Percentiles rank a stretch among this genome's conserved stretches.
These are phyloP conservation scores for Schoenoplectus tabernaemontani DNA, from an alignment of 202 grass and related monocot species.

Conservation along the genomic window DNA sequence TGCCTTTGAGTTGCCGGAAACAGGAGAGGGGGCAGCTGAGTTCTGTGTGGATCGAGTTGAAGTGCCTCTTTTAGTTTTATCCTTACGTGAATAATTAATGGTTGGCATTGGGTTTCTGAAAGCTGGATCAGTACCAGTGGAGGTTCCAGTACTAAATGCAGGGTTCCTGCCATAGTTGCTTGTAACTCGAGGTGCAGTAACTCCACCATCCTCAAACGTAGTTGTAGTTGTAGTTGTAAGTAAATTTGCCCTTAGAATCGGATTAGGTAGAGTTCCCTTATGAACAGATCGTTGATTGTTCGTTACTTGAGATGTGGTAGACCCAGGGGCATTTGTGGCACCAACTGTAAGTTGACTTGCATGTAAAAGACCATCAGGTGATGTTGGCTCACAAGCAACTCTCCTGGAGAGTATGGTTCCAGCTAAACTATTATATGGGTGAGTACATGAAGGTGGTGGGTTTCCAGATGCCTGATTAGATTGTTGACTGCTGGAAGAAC, in stretches of 20 bases:
- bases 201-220: neutral
- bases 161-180: neutral
- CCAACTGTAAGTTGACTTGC: neutral
- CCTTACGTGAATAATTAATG: neutral
- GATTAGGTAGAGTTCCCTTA: neutral
- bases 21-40: neutral
- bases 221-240: neutral
- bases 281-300: neutral
- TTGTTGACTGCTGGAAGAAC: neutral
- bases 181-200: neutral
- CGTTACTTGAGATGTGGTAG: conserved; percentile 6
- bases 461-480: neutral
- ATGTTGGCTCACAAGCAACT: neutral
- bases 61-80: conserved; percentile 13
- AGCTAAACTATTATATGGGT: neutral
- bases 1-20: neutral
- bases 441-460: neutral
- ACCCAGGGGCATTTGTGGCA: neutral
- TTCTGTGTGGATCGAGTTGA: neutral
- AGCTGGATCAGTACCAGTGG: neutral
- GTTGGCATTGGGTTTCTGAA: neutral
- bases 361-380: neutral
- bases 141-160: neutral
- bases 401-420: neutral
- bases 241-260: conserved; percentile 8